Percentiles rank a stretch among this genome's conserved stretches.
Conservation (phyloP, 2,329 filamentous ascomycete genomes). For the Penicillium palitans region DNA sequence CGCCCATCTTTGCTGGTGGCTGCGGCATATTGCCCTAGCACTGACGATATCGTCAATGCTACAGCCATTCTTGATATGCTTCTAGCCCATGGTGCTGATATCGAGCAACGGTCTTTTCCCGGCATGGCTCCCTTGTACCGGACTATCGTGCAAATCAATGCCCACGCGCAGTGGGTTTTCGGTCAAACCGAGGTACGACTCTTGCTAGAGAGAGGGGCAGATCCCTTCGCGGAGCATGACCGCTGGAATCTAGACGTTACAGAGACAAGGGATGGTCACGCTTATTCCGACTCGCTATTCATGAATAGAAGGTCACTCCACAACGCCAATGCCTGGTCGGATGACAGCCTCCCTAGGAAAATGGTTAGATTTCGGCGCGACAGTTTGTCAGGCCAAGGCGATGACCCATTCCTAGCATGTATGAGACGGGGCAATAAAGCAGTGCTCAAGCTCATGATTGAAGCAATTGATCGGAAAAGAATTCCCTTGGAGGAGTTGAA, state of each 20-base stretch:
- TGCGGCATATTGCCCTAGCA: too few species aligned
- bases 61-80: background rate
- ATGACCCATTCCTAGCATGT: background rate
- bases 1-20: too few species aligned
- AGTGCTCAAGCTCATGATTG: background rate
- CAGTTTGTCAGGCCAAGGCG: too few species aligned
- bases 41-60: too few species aligned
- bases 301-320: background rate
- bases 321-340: too few species aligned
- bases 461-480: background rate
- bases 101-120: background rate
- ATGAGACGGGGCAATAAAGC: background rate
- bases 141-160: background rate
- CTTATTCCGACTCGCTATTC: background rate
- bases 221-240: background rate
- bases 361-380: background rate
- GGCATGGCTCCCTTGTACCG: background rate
- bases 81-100: background rate
- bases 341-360: too few species aligned
- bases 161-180: background rate
- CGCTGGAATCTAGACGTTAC: background rate
- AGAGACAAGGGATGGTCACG: background rate
- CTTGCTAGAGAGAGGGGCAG: background rate
- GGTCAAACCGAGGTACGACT: background rate
- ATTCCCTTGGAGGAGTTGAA: background rate